Evolutionary conservation across 495 filamentous ascomycete species (phyloP).

Genomic region (Durotheca rogersii): DNA sequence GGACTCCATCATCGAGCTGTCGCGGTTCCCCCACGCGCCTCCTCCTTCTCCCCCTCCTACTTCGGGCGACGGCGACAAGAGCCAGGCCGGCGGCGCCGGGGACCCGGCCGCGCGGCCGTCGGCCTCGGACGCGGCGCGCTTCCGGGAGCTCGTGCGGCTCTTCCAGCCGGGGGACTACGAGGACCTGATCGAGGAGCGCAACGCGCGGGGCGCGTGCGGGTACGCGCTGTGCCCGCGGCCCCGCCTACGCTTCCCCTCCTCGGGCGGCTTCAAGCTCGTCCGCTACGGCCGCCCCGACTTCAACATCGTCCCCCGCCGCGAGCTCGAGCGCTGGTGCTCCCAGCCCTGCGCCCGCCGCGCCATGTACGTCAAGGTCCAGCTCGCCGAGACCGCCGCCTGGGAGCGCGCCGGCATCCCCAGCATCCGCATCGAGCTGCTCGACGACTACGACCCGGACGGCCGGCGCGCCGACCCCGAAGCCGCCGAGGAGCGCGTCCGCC

Average conservation of each 20-base stretch:
- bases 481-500: slow-evolving; percentile 16
- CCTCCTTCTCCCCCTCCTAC: neutral
- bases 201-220: slow-evolving; percentile 74
- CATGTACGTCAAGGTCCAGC: slow-evolving; percentile 82
- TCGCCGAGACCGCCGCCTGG: slow-evolving; percentile 77
- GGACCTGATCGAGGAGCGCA: slow-evolving; percentile 80
- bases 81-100: slow-evolving; percentile 7
- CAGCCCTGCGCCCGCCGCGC: slow-evolving; percentile 74
- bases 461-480: slow-evolving; percentile 15
- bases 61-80: neutral
- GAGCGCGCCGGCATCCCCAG: slow-evolving; percentile 55
- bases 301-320: slow-evolving; percentile 58
- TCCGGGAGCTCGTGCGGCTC: slow-evolving; percentile 61
- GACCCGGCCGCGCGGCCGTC: slow-evolving; percentile 62
- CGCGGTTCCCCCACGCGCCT: slow-evolving; percentile 61
- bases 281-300: slow-evolving; percentile 51
- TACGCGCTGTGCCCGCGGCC: slow-evolving; percentile 72
- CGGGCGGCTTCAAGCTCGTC: slow-evolving; percentile 51
- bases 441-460: slow-evolving; percentile 37
- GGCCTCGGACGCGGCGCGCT: slow-evolving; percentile 51
- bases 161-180: slow-evolving; percentile 89
- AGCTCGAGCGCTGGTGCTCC: slow-evolving; percentile 86
- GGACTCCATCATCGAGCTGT: slow-evolving; percentile 65
- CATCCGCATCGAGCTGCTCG: slow-evolving; percentile 55
- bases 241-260: slow-evolving; percentile 45